phyloP scores from a whole-genome alignment of 1,139 yeast genomes.

The Barnettozyma hawaiiensis region DNA sequence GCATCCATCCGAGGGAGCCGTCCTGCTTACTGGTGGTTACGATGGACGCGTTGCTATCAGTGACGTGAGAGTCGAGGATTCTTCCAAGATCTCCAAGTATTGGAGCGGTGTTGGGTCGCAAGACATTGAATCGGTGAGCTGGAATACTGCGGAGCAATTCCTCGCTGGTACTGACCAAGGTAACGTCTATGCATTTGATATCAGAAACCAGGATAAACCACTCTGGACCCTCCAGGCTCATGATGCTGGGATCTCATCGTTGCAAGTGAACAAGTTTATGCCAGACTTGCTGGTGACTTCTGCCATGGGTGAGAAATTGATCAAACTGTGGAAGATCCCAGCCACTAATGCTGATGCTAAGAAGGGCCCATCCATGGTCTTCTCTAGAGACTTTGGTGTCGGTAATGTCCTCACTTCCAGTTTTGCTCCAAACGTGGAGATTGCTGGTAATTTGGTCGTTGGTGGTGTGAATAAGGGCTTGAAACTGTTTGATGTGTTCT shows the following conservation, averaged over 20 bases:
- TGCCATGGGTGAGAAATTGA: conserved; percentile 83
- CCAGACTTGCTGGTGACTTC: conserved; percentile 80
- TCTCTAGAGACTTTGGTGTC: conserved; percentile 88
- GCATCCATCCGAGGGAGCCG: conserved; percentile 72
- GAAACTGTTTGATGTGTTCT: conserved; percentile 89
- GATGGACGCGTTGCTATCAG: conserved; percentile 74
- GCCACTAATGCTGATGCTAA: conserved; percentile 32
- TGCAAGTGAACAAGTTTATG: conserved; percentile 61
- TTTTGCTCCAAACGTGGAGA: conserved; percentile 85
- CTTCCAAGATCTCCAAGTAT: conserved; percentile 50
- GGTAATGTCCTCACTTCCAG: conserved; percentile 84
- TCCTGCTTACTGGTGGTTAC: conserved; percentile 88
- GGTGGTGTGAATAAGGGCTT: conserved; percentile 86
- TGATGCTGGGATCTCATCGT: conserved; percentile 84
- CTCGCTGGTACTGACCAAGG: conserved; percentile 93
- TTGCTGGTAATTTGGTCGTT: conserved; percentile 74
- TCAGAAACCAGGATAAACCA: conserved; percentile 60
- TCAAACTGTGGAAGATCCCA: conserved; percentile 86
- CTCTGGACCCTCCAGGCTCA: conserved; percentile 97
- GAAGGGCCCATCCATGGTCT: conserved; percentile 76
- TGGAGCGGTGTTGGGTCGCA: conserved; percentile 63
- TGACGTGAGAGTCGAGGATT: conserved; percentile 80
- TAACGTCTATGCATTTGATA: conserved; percentile 82
- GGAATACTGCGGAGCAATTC: conserved; percentile 66
- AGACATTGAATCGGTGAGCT: conserved; percentile 78